Evolutionary conservation across 2,329 filamentous ascomycete species (phyloP), one percentile per base, ranked within the genome.

Genomic region (Eutypella sp.): DNA sequence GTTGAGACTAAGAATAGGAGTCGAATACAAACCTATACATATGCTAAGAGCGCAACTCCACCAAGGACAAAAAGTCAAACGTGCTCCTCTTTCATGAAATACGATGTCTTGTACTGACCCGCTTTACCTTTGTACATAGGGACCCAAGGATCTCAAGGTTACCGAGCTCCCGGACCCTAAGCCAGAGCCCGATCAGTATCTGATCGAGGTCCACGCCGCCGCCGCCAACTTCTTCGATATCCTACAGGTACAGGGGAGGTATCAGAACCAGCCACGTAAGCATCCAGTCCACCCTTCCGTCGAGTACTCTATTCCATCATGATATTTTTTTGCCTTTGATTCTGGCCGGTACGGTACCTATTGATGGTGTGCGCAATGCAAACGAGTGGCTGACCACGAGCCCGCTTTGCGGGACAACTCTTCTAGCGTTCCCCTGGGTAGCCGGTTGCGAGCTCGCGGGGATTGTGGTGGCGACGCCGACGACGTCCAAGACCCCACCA

Each of bases 221-320:
- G 92, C 89, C 18, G 88, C 89, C 59, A 97, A 97, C 72, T 97
- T 97, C 78, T 97, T 96, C 73, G 92, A 97, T 66, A 86, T 96
- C 47, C 81, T 97, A 45, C 92, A 97, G 64, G 89, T 96, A 61
- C 85, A 89, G 61, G 92, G 92, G 46, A 95, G 95, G 79, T 97
- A 97, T 70, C 92, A 97, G 64, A 79, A 89, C 63, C 91, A 96
- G 59, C 90, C 90, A 0, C 82, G 76, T 79, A 66, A 24, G 71
- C 18, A 39, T 25, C 20, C 43, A 13, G 15, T 41, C 36, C 34
- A 9, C n/a, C 23, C 15, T 18, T 49, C n/a, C n/a, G n/a, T n/a
- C n/a, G n/a, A n/a, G n/a, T n/a, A n/a, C n/a, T n/a, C n/a, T n/a
- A n/a, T n/a, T n/a, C n/a, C n/a, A n/a, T n/a, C n/a, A n/a, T n/a